Evolutionary conservation across 2,329 filamentous ascomycete species (phyloP), one percentile per base, ranked within the genome.

Genomic region (Boeremia exigua): DNA sequence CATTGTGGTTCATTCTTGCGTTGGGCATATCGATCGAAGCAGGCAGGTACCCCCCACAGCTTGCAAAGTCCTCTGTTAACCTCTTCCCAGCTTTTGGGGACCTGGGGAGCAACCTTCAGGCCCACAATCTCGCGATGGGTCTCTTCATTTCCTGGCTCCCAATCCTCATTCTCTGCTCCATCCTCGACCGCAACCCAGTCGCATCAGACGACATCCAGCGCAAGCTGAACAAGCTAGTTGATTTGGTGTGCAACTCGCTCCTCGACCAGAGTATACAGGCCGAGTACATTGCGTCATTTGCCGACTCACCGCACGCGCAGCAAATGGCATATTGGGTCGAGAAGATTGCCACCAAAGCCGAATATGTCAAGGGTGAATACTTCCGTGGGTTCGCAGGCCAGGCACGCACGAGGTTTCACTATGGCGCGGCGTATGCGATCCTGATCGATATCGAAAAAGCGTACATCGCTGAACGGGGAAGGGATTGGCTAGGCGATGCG

Each of bases 111-210:
- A 76, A 77, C 36, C 63, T 73, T 3, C 75, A 73, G 5, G 76
- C 77, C 1, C 78, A 80, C 48, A 75, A 77, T 46, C 70, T 80
- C 1, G 73, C 77, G 2, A 62, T 81, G 4, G 78, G 78, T 2
- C 52, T 78, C 4, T 56, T 80, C n/a, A 60, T 79, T 10, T 68
- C 73, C 8, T 80, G 77, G 78, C 61, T 81, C 2, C 78, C 78
- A 2, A 66, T 79, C 7, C 60, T 80, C 6, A 74, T 80, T 15
- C 64, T 78, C 6, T 73, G 75, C 39, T 73, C 69, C 3, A 79
- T 80, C 34, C 70, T 79, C 7, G 78, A 81, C 55, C 70, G 78
- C 17, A 81, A 80, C 48, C 78, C 74, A 2, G 68, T 75, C 3
- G 73, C 75, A 11, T 66, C 75, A 6, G 72, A 77, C 27, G 66